Base-by-base conservation (phyloP, 2,329 filamentous ascomycete species). In the Magnaporthiopsis poae region DNA sequence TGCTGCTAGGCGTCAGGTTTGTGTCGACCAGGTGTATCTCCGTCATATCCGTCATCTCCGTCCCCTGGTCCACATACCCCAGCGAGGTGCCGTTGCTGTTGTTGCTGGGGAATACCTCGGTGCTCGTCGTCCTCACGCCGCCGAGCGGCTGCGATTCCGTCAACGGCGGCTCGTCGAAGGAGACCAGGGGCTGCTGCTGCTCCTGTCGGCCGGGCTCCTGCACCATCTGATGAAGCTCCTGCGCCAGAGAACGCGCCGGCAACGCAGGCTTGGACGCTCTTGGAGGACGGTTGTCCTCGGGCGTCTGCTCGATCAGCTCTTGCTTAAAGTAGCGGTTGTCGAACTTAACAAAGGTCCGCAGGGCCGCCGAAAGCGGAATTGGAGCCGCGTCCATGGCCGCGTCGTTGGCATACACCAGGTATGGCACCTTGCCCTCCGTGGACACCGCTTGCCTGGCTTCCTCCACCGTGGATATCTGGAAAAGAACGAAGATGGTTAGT, bases 271-370 rank as follows among this genome's bases (percentile, higher is more conserved):
- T 46, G 9, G 63, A 59, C 63, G 18, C 18, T 31, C 25, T 59
- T 56, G 33, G 15, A 56, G 46, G 21, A 11, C 46, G 46, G 7
- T 1, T 25, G 2, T 75, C 67, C 69, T 72, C 27, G 73, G 73
- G 13, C 68, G 68, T 69, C 61, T 72, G 69, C 59, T 74, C 71
- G 3, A 69, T 39, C 21, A 74, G 62, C 64, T 77, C 75, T 66
- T 75, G 73, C 68, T 74, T 75, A 27, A 77, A 77, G 52, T 71
- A 68, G 1, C 74, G 71, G 66, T 77, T 77, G 68, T 77, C 76
- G 65, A 74, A 73, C 59, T 72, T 73, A 21, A 77, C 69, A 66
- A 77, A 77, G 4, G 71, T 74, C 66, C 72, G 69, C 27, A 77
- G 70, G 4, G 73, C 71, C 15, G 72, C 71, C 1, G 73, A 68